These are phyloP conservation scores for Boletellus emodensis DNA, from an alignment of 768 basidiomycete species.

Conservation along the genomic window DNA sequence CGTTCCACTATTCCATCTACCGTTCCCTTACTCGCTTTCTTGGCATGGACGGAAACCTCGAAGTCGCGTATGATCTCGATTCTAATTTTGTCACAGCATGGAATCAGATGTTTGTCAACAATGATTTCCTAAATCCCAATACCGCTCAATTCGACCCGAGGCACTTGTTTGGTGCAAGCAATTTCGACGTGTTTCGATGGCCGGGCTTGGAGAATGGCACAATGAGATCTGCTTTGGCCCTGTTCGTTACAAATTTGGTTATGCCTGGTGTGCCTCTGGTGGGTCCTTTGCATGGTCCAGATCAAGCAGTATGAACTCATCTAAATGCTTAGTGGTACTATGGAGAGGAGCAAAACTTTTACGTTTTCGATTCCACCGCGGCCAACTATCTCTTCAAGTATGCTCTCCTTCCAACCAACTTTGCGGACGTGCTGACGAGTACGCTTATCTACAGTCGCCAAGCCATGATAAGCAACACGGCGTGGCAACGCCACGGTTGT, in stretches of 20 bases:
- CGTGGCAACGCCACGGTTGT: slow-evolving; percentile 94
- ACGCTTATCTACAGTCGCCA: slow-evolving; percentile 62
- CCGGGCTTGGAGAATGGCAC: slow-evolving; percentile 84
- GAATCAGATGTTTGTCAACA: slow-evolving; percentile 87
- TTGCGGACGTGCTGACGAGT: not conserved
- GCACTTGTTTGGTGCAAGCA: slow-evolving; percentile 90
- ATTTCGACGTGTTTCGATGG: slow-evolving; percentile 96
- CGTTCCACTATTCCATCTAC: slow-evolving; percentile 94
- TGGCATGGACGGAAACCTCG: slow-evolving; percentile 94
- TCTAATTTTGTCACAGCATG: slow-evolving; percentile 84
- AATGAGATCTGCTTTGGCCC: slow-evolving; percentile 66
- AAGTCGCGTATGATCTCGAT: slow-evolving; percentile 83
- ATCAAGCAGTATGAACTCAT: not conserved
- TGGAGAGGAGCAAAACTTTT: slow-evolving; percentile 91
- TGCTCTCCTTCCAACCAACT: slow-evolving; percentile 17
- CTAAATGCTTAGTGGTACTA: slow-evolving; percentile 57
- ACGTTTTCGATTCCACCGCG: slow-evolving; percentile 83
- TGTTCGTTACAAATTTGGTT: slow-evolving; percentile 73
- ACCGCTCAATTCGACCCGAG: slow-evolving; percentile 69
- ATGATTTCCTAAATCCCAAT: slow-evolving; percentile 78
- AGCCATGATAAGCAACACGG: slow-evolving; percentile 78
- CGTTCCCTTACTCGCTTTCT: slow-evolving; percentile 82
- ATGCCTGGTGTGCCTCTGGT: slow-evolving; percentile 88
- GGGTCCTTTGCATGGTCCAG: slow-evolving; percentile 12
- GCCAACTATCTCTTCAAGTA: slow-evolving; percentile 89